These are phyloP conservation scores for Picochlorum sp. DNA, from an alignment of 139 green algal genomes.

Conservation along the genomic window DNA sequence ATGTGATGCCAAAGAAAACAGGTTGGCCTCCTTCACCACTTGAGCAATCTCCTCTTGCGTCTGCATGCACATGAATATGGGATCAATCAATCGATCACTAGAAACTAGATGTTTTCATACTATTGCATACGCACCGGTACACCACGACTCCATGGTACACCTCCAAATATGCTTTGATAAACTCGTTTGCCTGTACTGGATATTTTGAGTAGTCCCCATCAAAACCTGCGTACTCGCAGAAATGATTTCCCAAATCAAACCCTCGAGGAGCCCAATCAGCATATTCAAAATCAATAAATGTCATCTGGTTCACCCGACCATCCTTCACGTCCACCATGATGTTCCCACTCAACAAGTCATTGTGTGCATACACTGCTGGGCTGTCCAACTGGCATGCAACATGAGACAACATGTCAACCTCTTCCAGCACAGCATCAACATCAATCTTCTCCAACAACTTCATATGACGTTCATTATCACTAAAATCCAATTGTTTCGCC, in stretches of 20 bases:
- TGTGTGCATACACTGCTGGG: constrained; percentile 75
- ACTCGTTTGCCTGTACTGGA: not conserved
- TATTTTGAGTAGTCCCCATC: constrained; percentile 80
- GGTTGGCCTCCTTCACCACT: constrained; percentile 56
- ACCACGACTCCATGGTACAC: not conserved
- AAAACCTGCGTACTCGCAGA: constrained; percentile 94
- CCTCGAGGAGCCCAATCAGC: constrained; percentile 55
- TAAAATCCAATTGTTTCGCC: constrained; percentile 47
- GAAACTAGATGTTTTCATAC: no score
- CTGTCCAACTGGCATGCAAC: constrained; percentile 28
- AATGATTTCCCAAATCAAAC: constrained; percentile 92
- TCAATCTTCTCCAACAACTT: constrained; percentile 19
- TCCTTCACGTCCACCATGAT: constrained; percentile 53
- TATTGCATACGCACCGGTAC: not conserved
- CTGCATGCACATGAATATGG: not conserved
- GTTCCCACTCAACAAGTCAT: constrained; percentile 84
- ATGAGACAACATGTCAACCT: constrained; percentile 44
- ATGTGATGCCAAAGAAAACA: constrained; percentile 76
- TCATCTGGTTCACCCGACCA: constrained; percentile 8
- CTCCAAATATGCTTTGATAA: constrained; percentile 21
- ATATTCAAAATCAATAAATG: constrained; percentile 98
- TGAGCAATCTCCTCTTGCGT: constrained; percentile 18
- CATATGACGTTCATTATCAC: not conserved
- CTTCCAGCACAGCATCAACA: constrained; percentile 36
- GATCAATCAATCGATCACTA: no score